Evolutionary conservation across 2,329 filamentous ascomycete genomes (phyloP).

Genomic region (Penicillium psychrosexuale): DNA sequence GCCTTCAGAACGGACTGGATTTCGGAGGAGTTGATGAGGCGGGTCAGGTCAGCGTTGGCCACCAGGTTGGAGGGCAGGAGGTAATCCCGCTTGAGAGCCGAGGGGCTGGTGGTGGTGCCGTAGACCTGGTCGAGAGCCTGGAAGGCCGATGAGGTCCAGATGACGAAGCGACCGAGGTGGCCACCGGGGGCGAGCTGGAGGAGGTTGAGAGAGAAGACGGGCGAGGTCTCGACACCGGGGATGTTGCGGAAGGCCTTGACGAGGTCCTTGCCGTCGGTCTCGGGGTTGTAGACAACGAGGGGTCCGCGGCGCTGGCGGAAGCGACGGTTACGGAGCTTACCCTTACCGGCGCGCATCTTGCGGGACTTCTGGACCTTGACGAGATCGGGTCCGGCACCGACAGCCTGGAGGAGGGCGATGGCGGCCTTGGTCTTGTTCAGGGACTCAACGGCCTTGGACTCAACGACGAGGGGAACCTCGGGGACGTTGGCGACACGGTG

Average conservation of each 20-base stretch:
- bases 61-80: slow-evolving; percentile 89
- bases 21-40: slow-evolving; percentile 99
- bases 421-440: slow-evolving; percentile 87
- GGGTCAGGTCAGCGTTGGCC: slow-evolving; percentile 89
- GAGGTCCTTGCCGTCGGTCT: slow-evolving; percentile 91
- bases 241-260: slow-evolving; percentile 97
- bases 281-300: slow-evolving; percentile 95
- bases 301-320: slow-evolving; percentile 97
- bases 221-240: slow-evolving; percentile 92
- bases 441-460: slow-evolving; percentile 82
- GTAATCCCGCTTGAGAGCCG: slow-evolving; percentile 98
- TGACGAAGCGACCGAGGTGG: slow-evolving; percentile 96
- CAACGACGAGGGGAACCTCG: slow-evolving; percentile 95
- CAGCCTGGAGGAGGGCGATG: slow-evolving; percentile 79
- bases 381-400: slow-evolving; percentile 86
- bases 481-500: slow-evolving; percentile 90
- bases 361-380: slow-evolving; percentile 95
- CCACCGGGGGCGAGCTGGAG: slow-evolving; percentile 98
- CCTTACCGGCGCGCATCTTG: slow-evolving; percentile 98
- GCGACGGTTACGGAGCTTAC: slow-evolving; percentile 94
- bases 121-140: slow-evolving; percentile 96
- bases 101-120: slow-evolving; percentile 84
- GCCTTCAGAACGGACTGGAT: slow-evolving; percentile 93
- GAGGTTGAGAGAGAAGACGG: slow-evolving; percentile 93
- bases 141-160: slow-evolving; percentile 98